A percentile compares a stretch with the other conserved stretches of the same genome.
Evolutionary conservation across 2,329 filamentous ascomycete species (phyloP).

Genomic region (Xylariaceae sp.): DNA sequence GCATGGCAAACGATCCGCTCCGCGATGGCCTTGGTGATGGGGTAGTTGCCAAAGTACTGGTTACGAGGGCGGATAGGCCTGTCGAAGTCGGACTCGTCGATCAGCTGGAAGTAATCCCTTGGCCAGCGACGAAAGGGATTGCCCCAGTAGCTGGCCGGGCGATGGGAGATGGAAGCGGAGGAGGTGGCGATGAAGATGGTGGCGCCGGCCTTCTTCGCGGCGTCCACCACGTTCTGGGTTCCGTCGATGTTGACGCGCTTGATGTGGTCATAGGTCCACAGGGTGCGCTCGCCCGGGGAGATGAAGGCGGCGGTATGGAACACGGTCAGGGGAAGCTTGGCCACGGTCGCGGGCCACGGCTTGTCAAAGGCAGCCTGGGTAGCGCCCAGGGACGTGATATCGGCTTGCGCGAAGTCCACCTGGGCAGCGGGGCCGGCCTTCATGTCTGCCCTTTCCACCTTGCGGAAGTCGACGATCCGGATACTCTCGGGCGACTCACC

Average conservation of each 20-base stretch:
- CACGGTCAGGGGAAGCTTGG: slow-evolving; percentile 42
- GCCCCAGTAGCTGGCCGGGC: slow-evolving; percentile 33
- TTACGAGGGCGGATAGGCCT: slow-evolving; percentile 32
- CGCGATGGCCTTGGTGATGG: slow-evolving; percentile 40
- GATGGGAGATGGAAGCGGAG: slow-evolving; percentile 39
- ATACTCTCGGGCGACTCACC: slow-evolving; percentile 42
- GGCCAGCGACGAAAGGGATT: slow-evolving; percentile 36
- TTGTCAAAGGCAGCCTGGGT: slow-evolving; percentile 37
- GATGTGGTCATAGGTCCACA: slow-evolving; percentile 34
- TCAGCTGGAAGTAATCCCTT: slow-evolving; percentile 34
- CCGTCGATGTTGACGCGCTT: slow-evolving; percentile 43
- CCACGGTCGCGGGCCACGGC: slow-evolving; percentile 36
- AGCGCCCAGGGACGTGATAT: slow-evolving; percentile 37
- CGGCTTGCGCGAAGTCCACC: slow-evolving; percentile 38
- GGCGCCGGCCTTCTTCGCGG: slow-evolving; percentile 37
- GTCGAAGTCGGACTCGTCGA: slow-evolving; percentile 38
- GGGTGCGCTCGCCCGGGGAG: slow-evolving; percentile 37
- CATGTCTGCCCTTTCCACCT: slow-evolving; percentile 36
- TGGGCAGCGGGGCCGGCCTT: slow-evolving; percentile 28
- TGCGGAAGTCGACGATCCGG: slow-evolving; percentile 42
- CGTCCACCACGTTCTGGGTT: slow-evolving; percentile 39
- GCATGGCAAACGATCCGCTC: slow-evolving; percentile 38
- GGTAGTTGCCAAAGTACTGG: slow-evolving; percentile 42
- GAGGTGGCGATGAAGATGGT: slow-evolving; percentile 43
- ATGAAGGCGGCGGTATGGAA: slow-evolving; percentile 47